Base-by-base conservation (phyloP, 441 rosid species). In the Sinapis alba region DNA sequence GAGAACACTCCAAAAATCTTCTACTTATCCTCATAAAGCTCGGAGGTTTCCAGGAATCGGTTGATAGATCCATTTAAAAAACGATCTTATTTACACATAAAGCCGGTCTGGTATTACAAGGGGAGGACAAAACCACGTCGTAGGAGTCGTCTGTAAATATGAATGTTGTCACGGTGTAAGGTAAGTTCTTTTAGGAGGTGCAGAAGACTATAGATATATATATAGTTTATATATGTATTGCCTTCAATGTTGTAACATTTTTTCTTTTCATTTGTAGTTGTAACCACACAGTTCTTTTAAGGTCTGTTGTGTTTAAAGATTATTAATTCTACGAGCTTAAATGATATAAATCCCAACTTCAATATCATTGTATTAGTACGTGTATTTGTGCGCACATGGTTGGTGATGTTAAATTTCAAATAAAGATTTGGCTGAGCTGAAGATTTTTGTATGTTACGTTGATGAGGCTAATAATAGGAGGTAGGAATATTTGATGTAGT, bases 11-110 rank as follows among this genome's bases (percentile, higher is more conserved):
- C 84, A 83, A 21, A 86, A 80, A 71, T 15, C 84, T 54, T 83
- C 77, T 78, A 81, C 78, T 32, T 81, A 84, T 77, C 91, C 84
- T 69, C 88, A 80, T 43, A 92, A 87, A 81, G 66, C 84, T 28
- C 83, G 81, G 65, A 90, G 85, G 76, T 84, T 78, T 78, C 59
- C 69, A 73, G 74, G 84, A 83, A 60, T 41, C 11, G 16, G 68
- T 71, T 83, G 88, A 65, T 86, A 76, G 64, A 63, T 69, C 36
- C 15, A 36, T 32, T 18, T 57, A 13, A 32, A 68, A 68, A 68
- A 30, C 23, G 45, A 10, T 61, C 59, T 62, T 24, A 32, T 28
- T n/a, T 19, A 32, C 69, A 34, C 54, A 1, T 34, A 26, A 36
- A 51, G 21, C 63, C 23, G 38, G 63, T 75, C 67, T 60, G 65